Conservation (phyloP, 768 basidiomycete species). For the Ephemerocybe angulata region DNA sequence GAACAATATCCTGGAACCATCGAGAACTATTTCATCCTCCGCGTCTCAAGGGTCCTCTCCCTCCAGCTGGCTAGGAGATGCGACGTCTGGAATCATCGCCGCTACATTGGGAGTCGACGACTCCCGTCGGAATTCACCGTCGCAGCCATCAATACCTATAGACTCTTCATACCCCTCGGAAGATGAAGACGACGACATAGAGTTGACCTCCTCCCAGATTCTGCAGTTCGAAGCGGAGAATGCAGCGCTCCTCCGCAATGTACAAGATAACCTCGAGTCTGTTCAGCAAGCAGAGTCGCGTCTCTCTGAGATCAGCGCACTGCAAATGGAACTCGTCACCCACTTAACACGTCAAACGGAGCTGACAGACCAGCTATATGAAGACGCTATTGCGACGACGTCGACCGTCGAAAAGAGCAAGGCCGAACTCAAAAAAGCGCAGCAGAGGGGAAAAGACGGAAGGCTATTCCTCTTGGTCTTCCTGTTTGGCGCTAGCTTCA, state of each 20-base stretch:
- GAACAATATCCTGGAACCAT: conserved; percentile 30
- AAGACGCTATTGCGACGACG: conserved; percentile 88
- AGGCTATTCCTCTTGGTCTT: conserved; percentile 89
- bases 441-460: conserved; percentile 79
- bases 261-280: conserved; percentile 81
- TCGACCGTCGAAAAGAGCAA: conserved; percentile 88
- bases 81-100: conserved; percentile 55
- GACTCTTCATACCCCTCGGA: conserved; percentile 31
- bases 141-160: conserved; percentile 15
- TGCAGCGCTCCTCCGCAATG: conserved; percentile 75
- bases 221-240: conserved; percentile 94
- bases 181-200: conserved; percentile 74
- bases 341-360: conserved; percentile 90
- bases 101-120: conserved; percentile 50
- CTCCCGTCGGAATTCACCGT: conserved; percentile 21
- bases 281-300: conserved; percentile 91
- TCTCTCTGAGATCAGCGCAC: conserved; percentile 85
- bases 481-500: conserved; percentile 86
- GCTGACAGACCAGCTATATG: conserved; percentile 88
- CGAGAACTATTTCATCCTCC: conserved; percentile 24
- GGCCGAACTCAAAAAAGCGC: conserved; percentile 84
- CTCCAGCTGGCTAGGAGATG: conserved; percentile 61
- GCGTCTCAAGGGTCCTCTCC: conserved; percentile 18
- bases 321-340: conserved; percentile 88
- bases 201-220: conserved; percentile 83